phyloP scores from a whole-genome alignment of 2,329 filamentous ascomycete species.

The Alternaria consortialis region DNA sequence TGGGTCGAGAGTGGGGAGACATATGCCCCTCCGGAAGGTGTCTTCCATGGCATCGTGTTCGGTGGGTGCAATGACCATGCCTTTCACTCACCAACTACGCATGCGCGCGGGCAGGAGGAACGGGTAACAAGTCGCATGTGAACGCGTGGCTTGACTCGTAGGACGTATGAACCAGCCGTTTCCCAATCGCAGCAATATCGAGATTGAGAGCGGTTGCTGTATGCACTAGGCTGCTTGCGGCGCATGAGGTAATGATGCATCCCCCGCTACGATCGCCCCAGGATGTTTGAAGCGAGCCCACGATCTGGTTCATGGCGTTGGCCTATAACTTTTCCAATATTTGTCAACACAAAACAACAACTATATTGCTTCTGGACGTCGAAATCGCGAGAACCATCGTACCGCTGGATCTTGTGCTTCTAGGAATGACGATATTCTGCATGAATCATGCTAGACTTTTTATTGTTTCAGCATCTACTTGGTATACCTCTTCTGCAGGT shows the following conservation, averaged over 20 bases:
- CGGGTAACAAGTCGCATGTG: not conserved
- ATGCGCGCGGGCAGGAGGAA: not conserved
- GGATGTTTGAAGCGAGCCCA: conserved; percentile 10
- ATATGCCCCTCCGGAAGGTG: conserved; percentile 7
- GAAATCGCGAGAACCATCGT: not conserved
- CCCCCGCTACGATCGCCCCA: conserved; percentile 9
- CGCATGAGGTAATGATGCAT: not conserved
- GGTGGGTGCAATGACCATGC: not conserved
- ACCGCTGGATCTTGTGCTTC: not conserved
- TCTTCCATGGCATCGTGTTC: not conserved
- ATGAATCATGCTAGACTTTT: not conserved
- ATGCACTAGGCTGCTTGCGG: conserved; percentile 8
- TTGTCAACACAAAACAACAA: not conserved
- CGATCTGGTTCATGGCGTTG: conserved; percentile 5
- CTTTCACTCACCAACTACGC: not conserved
- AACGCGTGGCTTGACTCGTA: not conserved
- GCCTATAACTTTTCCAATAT: not conserved
- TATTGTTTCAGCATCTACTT: conserved; percentile 47
- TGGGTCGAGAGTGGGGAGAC: conserved; percentile 24
- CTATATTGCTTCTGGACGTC: not conserved
- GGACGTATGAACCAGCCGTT: not conserved
- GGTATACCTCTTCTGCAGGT: conserved; percentile 75
- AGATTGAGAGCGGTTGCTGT: not conserved
- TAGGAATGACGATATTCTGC: not conserved
- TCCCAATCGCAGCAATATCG: not conserved